phyloP scores from a whole-genome alignment of 2,329 filamentous ascomycete genomes.

The Cytospora piceicola region DNA sequence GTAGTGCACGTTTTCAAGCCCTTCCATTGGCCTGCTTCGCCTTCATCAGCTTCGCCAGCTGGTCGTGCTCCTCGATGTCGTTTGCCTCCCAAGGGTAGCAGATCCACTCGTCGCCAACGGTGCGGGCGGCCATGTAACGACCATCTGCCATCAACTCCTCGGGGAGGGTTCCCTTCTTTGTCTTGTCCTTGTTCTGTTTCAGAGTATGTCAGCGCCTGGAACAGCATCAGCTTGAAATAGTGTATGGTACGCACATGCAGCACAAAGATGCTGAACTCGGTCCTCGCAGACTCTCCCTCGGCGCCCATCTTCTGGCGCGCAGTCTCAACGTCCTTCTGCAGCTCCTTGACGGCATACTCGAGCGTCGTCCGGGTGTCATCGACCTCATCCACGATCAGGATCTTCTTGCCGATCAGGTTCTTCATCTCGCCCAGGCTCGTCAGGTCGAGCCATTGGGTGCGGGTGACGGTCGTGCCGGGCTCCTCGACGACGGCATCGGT shows the following conservation, averaged over 20 bases:
- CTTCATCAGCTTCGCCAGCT: constrained; percentile 58
- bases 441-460: constrained; percentile 97
- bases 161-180: constrained; percentile 87
- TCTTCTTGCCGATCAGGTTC: constrained; percentile 87
- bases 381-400: constrained; percentile 93
- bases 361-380: constrained; percentile 94
- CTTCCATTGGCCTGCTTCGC: constrained; percentile 31
- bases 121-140: constrained; percentile 83
- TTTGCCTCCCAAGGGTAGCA: constrained; percentile 98
- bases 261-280: constrained; percentile 92
- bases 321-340: constrained; percentile 89
- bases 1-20: constrained; percentile 5
- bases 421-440: constrained; percentile 80
- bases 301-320: constrained; percentile 73
- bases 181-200: constrained; percentile 89
- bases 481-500: constrained; percentile 66
- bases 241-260: constrained; percentile 69
- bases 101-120: constrained; percentile 95
- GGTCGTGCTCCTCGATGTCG: constrained; percentile 92
- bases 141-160: constrained; percentile 72
- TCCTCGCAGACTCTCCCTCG: constrained; percentile 62
- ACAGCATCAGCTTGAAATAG: neutral
- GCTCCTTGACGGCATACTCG: constrained; percentile 89
- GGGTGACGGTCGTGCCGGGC: constrained; percentile 90
- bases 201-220: neutral